Evolutionary conservation across 1,284 basidiomycete genomes (phyloP), one percentile per base, ranked within the genome.

Genomic region (Earliella scabrosa): DNA sequence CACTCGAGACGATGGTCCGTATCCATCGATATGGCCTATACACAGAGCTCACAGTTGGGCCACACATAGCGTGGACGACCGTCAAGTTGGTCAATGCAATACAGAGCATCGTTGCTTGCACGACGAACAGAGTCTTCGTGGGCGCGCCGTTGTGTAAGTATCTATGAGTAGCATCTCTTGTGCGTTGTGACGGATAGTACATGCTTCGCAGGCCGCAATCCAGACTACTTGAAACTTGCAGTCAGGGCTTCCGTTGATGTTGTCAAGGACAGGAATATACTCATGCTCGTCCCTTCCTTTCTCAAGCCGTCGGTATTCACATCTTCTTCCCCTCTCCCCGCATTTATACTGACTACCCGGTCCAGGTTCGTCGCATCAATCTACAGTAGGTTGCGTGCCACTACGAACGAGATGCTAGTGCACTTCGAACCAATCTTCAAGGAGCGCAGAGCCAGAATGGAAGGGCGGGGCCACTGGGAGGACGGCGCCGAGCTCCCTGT

Each of bases 81-180:
- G 43, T 61, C 4, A 36, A 50, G 7, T 45, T 44, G 4, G 10
- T 56, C 21, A 34, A 18, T 4, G 47, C 60, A 14, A 75, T 80
- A 71, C 74, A 72, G 26, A 66, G 73, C 38, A 63, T 80, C 27
- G 72, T 81, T 38, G 75, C 77, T 9, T 69, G 77, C 26, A 71
- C 76, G 27, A 77, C 72, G 56, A 81, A 79, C 60, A 72, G 79
- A 38, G 73, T 77, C 10, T 77, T 82, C 52, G 74, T 82, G 50
- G 79, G 80, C 3, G 50, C 69, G 4, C 76, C 76, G 6, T 45
- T 77, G 4, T 80, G 79, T 71, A 34, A 54, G 39, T 60, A 0
- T 7, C 7, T 20, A 38, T 38, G 9, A 16, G 18, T 10, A 20
- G 4, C 4, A 18, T 39, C 36, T 20, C n/a, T 20, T 7, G 18